Evolutionary conservation across 2,329 filamentous ascomycete species (phyloP).

Genomic region (Westerdykella sp.): DNA sequence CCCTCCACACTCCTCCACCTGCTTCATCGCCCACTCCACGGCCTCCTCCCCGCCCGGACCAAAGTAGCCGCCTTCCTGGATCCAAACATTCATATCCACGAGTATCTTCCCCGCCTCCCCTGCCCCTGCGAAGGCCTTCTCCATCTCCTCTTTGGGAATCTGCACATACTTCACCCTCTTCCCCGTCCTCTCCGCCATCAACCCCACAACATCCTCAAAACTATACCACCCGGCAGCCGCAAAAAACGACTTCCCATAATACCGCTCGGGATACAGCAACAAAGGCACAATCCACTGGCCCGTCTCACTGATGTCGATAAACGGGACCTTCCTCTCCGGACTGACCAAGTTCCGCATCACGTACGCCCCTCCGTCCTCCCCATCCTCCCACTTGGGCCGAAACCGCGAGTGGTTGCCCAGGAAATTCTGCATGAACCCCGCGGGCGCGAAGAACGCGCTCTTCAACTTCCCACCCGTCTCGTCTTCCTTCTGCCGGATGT

Average conservation of each 20-base stretch:
- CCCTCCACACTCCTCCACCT: constrained; percentile 11
- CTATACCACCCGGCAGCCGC: constrained; percentile 41
- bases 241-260: constrained; percentile 41
- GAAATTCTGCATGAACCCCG: constrained; percentile 51
- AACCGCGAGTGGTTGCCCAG: constrained; percentile 10
- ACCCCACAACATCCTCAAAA: constrained; percentile 36
- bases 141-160: constrained; percentile 23
- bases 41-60: constrained; percentile 16
- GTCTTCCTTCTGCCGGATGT: constrained; percentile 38
- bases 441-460: constrained; percentile 50
- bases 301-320: constrained; percentile 44
- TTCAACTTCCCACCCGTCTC: constrained; percentile 38
- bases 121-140: constrained; percentile 14
- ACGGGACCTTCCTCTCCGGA: constrained; percentile 30
- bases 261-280: constrained; percentile 40
- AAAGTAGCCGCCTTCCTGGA: constrained; percentile 28
- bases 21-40: constrained; percentile 22
- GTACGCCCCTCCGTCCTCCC: constrained; percentile 21
- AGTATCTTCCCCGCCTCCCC: constrained; percentile 13
- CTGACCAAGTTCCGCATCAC: constrained; percentile 12
- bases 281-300: constrained; percentile 42
- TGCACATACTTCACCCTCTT: constrained; percentile 27
- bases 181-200: constrained; percentile 38
- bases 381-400: background rate
- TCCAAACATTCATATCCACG: constrained; percentile 22